Conservation (phyloP, 140 eudicot genomes). For the Anethum foeniculum region DNA sequence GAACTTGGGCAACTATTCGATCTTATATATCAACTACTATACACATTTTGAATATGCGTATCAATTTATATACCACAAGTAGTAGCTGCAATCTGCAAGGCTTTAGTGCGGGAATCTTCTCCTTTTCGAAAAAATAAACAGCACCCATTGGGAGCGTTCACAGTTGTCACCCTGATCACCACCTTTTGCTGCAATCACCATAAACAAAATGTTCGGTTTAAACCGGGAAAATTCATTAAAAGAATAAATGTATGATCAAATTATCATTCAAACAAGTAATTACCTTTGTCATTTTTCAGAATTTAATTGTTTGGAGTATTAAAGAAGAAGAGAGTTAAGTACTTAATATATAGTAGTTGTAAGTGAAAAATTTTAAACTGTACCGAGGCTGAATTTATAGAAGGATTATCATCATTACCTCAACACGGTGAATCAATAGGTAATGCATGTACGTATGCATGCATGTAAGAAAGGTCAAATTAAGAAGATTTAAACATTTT, state of each 20-base stretch:
- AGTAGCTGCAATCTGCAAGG: conserved; percentile 15
- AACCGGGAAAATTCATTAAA: no score
- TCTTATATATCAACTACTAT: no score
- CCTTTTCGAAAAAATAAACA: neutral
- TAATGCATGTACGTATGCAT: neutral
- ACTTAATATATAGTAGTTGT: neutral
- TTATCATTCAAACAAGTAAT: neutral
- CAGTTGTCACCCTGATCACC: neutral
- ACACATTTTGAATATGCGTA: no score
- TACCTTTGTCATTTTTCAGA: neutral
- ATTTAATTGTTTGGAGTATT: neutral
- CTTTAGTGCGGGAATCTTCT: conserved; percentile 1
- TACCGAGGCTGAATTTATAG: neutral
- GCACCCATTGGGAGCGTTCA: neutral
- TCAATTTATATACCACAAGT: neutral
- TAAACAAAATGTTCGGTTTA: neutral
- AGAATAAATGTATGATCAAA: no score
- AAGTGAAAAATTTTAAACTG: neutral
- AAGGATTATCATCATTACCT: neutral
- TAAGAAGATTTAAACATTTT: no score
- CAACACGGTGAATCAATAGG: neutral
- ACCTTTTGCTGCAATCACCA: conserved; percentile 15
- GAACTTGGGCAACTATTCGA: no score
- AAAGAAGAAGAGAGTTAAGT: neutral
- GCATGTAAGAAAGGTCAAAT: neutral